phyloP scores from a whole-genome alignment of 495 filamentous ascomycete genomes.

The Lophium mytilinum region DNA sequence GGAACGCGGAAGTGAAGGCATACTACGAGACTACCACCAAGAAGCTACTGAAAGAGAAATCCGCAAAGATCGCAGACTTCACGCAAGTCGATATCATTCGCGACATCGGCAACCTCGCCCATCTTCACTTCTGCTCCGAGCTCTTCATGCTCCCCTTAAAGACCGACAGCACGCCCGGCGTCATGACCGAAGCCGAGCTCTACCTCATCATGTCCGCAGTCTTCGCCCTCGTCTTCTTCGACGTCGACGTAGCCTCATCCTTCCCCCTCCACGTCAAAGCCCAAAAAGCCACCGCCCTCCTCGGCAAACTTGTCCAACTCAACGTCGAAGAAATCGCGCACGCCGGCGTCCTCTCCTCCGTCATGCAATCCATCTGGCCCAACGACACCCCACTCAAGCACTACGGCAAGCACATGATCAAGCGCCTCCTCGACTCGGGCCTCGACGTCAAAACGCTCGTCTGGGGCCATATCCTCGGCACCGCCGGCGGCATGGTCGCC shows the following conservation, averaged over 20 bases:
- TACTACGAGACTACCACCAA: constrained; percentile 49
- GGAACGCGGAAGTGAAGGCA: constrained; percentile 42
- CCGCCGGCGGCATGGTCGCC: constrained; percentile 37
- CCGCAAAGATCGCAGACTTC: constrained; percentile 43
- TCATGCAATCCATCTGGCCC: constrained; percentile 26
- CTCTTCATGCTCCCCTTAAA: constrained; percentile 59
- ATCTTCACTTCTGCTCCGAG: constrained; percentile 52
- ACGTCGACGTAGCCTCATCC: constrained; percentile 55
- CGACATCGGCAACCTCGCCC: constrained; percentile 54
- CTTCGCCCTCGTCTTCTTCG: constrained; percentile 57
- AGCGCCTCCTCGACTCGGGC: constrained; percentile 23
- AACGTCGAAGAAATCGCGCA: constrained; percentile 24
- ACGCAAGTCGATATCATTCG: constrained; percentile 57
- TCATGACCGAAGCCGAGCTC: constrained; percentile 51
- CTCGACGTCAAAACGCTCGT: constrained; percentile 25
- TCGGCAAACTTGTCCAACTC: constrained; percentile 29
- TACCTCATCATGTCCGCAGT: constrained; percentile 52
- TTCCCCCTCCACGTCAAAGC: constrained; percentile 53
- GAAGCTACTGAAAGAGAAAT: constrained; percentile 42
- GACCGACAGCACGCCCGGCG: constrained; percentile 51
- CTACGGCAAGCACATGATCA: constrained; percentile 34
- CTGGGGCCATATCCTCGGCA: constrained; percentile 36
- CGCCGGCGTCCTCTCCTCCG: constrained; percentile 15
- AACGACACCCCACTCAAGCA: constrained; percentile 19
- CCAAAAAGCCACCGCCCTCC: constrained; percentile 25